Base-by-base conservation (phyloP, 768 basidiomycete genomes). In the Termitomyces heimii region DNA sequence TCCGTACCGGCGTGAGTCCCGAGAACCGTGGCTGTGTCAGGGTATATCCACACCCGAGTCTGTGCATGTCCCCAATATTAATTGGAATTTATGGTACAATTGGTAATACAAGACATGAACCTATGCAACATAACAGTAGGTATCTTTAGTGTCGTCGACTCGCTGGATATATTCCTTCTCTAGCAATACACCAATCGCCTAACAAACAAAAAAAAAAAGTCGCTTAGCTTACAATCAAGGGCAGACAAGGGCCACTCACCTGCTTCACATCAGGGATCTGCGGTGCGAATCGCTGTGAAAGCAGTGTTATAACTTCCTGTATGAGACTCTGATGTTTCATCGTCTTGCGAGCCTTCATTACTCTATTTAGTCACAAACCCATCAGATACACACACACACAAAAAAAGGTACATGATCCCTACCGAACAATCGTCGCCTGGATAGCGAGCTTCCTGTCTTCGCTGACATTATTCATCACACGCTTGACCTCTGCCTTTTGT, bases 161-260 rank as follows among this genome's bases (percentile, higher is more conserved):
- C 96, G 87, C 68, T 98, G 95, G 64, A 99, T 89, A 70, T 98
- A 99, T 70, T 99, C 96, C 75, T 96, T 96, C 76, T 98, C 96
- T 48, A 98, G 77, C 20, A 98, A 76, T 14, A 85, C 85, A 67
- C 96, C 94, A 58, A 98, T 96, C 3, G 92, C 91, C 89, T 91
- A 3, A 13, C n/a, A 37, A 48, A 60, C 40, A 5, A 20, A 18
- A 45, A 56, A 24, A 18, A 46, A 12, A 35, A 28, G 24, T n/a
- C 39, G 12, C 49, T 46, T n/a, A n/a, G n/a, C n/a, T n/a, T n/a
- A n/a, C n/a, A n/a, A n/a, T n/a, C n/a, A n/a, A n/a, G n/a, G n/a
- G n/a, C n/a, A n/a, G n/a, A n/a, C n/a, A n/a, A n/a, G n/a, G n/a
- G n/a, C n/a, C n/a, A n/a, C 53, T 14, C 18, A 89, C 92, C 85